These are phyloP conservation scores for Fusarium austroafricanum DNA, from an alignment of 2,329 filamentous ascomycete species.

Conservation along the genomic window DNA sequence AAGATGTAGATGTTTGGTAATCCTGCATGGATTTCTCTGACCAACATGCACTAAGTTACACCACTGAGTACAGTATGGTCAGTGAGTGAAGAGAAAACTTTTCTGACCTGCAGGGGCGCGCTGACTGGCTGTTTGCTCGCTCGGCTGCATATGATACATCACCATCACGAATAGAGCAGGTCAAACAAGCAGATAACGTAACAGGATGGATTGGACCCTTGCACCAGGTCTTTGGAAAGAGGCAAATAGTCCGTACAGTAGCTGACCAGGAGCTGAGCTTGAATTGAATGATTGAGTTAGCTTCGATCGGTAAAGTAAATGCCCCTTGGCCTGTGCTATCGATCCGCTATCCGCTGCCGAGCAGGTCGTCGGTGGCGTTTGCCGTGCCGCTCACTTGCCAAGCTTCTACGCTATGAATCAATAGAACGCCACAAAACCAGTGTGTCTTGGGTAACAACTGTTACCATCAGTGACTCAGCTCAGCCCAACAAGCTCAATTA, in stretches of 20 bases:
- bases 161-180: slow-evolving; percentile 11
- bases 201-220: background rate
- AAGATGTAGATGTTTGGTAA: background rate
- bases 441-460: too few relatives aligned
- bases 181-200: slow-evolving; percentile 6
- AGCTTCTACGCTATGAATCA: background rate
- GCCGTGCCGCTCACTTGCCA: background rate
- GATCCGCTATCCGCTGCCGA: background rate
- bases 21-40: slow-evolving; percentile 7
- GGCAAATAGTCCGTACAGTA: background rate
- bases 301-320: slow-evolving; percentile 14
- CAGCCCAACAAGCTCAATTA: background rate
- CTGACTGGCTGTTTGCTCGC: background rate
- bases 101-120: background rate
- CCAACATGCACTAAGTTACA: background rate
- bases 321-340: background rate
- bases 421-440: background rate
- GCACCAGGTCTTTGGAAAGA: background rate
- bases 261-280: background rate
- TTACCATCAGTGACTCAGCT: background rate
- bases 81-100: slow-evolving; percentile 8
- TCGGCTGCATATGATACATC: slow-evolving; percentile 13
- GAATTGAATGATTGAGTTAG: too few relatives aligned
- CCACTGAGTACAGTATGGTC: too few relatives aligned
- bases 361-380: background rate